Conservation (phyloP, 805 yeast genomes). For the Blastobotrys americana region DNA sequence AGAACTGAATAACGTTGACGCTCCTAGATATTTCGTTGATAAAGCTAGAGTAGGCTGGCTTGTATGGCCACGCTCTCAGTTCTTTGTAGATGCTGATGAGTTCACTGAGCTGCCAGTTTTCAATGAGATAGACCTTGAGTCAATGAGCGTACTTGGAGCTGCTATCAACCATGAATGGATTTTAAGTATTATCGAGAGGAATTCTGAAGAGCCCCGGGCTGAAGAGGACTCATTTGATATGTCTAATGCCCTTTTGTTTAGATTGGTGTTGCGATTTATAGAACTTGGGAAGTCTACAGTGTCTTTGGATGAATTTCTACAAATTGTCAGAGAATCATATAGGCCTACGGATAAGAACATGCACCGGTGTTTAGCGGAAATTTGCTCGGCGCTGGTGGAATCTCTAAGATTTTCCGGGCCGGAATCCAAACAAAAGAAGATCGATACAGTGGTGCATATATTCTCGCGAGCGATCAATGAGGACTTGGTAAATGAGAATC, state of each 20-base stretch:
- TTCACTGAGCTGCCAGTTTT: conserved; percentile 33
- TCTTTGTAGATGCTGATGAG: conserved; percentile 30
- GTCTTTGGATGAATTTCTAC: conserved; percentile 45
- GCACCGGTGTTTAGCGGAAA: conserved; percentile 69
- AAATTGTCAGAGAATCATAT: conserved; percentile 44
- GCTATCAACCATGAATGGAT: conserved; percentile 54
- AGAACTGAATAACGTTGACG: conserved; percentile 44
- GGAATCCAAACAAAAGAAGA: conserved; percentile 10
- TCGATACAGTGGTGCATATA: conserved; percentile 35
- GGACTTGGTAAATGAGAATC: conserved; percentile 67
- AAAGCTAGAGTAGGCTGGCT: conserved; percentile 58
- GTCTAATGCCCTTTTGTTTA: conserved; percentile 48
- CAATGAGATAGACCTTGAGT: conserved; percentile 36
- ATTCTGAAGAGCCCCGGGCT: conserved; percentile 47
- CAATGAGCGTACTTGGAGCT: conserved; percentile 39
- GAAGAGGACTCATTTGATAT: conserved; percentile 61
- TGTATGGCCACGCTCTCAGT: conserved; percentile 54
- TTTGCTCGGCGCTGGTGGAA: conserved; percentile 55
- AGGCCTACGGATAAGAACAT: conserved; percentile 63
- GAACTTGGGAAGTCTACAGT: conserved; percentile 40
- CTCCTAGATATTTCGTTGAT: conserved; percentile 55
- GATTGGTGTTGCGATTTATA: conserved; percentile 43
- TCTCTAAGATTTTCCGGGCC: conserved; percentile 20
- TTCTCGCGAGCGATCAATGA: conserved; percentile 38
- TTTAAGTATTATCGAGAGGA: conserved; percentile 42